Percentiles rank a stretch among this genome's conserved stretches.
phyloP scores from a whole-genome alignment of 495 filamentous ascomycete species.

The Chaetomium tenue region DNA sequence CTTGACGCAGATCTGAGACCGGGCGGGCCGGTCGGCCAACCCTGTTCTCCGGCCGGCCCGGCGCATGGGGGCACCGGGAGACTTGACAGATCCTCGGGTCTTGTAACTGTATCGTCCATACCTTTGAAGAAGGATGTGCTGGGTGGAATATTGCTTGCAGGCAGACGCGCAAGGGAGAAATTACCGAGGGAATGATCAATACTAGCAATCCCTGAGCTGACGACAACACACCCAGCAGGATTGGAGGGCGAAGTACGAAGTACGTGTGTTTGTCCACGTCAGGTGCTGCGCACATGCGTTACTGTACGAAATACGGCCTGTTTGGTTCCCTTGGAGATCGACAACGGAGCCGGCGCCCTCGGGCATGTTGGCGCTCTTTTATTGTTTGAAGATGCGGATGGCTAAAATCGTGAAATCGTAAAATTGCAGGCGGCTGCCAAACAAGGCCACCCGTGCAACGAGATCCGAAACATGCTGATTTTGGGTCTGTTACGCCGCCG shows the following conservation, averaged over 20 bases:
- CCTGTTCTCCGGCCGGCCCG: background rate
- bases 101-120: background rate
- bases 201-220: background rate
- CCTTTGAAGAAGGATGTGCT: background rate
- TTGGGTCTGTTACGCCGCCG: constrained; percentile 6
- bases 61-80: background rate
- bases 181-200: background rate
- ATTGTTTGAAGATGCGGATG: background rate
- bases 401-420: background rate
- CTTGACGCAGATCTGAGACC: constrained; percentile 3
- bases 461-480: constrained; percentile 1
- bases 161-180: background rate
- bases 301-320: background rate
- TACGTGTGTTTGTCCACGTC: too few relatives aligned
- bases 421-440: background rate
- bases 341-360: background rate
- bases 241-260: too few relatives aligned
- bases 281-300: too few relatives aligned
- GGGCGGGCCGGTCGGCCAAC: constrained; percentile 6
- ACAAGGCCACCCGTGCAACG: constrained; percentile 1
- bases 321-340: background rate
- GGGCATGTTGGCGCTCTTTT: background rate
- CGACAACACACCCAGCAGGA: background rate
- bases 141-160: background rate
- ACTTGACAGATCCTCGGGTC: background rate